A percentile compares a stretch with the other conserved stretches of the same genome.
Evolutionary conservation across 805 yeast genomes (phyloP).

Genomic region (Alloascoidea hylecoeti): DNA sequence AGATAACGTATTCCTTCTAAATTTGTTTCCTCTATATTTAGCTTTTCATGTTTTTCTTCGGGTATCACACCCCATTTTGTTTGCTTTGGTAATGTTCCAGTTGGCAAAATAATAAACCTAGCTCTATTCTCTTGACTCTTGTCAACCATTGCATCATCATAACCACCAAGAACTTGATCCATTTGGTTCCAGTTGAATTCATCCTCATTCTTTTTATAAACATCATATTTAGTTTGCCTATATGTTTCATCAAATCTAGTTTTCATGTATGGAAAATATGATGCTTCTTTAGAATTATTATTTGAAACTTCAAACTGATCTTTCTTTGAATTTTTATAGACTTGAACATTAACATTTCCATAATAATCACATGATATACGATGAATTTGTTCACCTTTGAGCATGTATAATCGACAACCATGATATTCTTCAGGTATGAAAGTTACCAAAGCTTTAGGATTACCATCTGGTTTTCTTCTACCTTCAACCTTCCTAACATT

Average conservation of each 20-base stretch:
- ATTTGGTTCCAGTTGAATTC: slow-evolving; percentile 77
- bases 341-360: slow-evolving; percentile 66
- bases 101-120: slow-evolving; percentile 1
- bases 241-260: slow-evolving; percentile 53
- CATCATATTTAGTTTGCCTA: slow-evolving; percentile 14
- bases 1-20: neutral
- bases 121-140: slow-evolving; percentile 13
- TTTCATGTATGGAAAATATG: slow-evolving; percentile 43
- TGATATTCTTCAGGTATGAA: slow-evolving; percentile 34
- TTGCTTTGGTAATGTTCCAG: neutral
- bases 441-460: slow-evolving; percentile 38
- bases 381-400: slow-evolving; percentile 75
- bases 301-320: neutral
- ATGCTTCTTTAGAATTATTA: neutral
- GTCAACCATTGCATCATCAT: slow-evolving; percentile 51
- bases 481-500: slow-evolving; percentile 53
- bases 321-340: slow-evolving; percentile 27
- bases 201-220: neutral
- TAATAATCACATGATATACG: slow-evolving; percentile 61
- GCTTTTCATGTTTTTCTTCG: neutral
- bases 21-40: neutral
- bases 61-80: neutral
- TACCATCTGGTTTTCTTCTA: slow-evolving; percentile 39
- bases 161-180: slow-evolving; percentile 89
- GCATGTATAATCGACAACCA: slow-evolving; percentile 60